Conservation (phyloP, 208 protist genomes). For the Leishmania tropica region DNA sequence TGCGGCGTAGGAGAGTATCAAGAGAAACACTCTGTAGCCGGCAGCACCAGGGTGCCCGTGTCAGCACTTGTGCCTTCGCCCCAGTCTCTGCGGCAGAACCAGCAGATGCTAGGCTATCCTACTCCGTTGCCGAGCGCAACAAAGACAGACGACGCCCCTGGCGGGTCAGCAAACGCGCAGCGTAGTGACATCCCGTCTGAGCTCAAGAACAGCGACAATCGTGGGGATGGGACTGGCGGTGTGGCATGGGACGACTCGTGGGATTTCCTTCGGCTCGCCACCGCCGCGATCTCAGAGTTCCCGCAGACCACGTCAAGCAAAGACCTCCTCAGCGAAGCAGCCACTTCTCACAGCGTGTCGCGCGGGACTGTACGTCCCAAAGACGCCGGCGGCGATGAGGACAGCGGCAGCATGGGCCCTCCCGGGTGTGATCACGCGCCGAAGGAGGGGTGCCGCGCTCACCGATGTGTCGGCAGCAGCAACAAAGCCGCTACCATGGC, state of each 20-base stretch:
- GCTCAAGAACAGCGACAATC: not conserved
- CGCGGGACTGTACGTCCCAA: constrained; percentile 4
- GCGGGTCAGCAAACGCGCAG: not conserved
- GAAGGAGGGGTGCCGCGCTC: not conserved
- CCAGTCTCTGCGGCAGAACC: not conserved
- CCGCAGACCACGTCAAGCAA: constrained; percentile 16
- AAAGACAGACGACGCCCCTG: not conserved
- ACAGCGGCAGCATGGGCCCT: not conserved
- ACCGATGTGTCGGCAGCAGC: not conserved
- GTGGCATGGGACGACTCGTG: not conserved
- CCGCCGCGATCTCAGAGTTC: not conserved
- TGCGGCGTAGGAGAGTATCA: not conserved
- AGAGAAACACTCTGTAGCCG: not conserved
- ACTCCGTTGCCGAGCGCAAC: not conserved
- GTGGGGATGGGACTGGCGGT: not conserved
- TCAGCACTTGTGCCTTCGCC: not conserved
- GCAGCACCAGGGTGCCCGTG: not conserved
- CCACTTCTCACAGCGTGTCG: constrained; percentile 11
- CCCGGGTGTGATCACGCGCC: not conserved
- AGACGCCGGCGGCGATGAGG: not conserved
- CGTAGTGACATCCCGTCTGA: not conserved
- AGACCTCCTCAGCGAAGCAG: constrained; percentile 13
- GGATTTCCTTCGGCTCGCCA: not conserved
- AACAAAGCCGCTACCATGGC: not conserved
- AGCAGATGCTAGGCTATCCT: not conserved